Conservation (phyloP, 768 basidiomycete species). For the Leccinum uliginosum region DNA sequence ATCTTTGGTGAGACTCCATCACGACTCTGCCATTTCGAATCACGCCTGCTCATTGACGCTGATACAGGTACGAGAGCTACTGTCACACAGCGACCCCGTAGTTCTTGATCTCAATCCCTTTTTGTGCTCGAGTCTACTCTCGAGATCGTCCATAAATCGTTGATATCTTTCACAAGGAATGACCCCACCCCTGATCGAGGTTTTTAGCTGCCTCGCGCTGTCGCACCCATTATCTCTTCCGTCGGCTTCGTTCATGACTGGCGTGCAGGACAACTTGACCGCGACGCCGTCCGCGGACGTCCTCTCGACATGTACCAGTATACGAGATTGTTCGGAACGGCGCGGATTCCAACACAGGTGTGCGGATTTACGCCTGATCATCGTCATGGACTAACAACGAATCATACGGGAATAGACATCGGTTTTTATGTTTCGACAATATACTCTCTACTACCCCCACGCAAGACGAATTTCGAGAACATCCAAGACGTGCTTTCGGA, state of each 20-base stretch:
- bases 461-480: too few relatives aligned
- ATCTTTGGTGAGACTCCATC: constrained; percentile 71
- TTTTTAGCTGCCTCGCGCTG: constrained; percentile 82
- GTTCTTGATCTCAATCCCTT: constrained; percentile 92
- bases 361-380: neutral
- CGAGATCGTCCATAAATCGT: neutral
- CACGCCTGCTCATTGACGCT: neutral
- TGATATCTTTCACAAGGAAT: constrained; percentile 47
- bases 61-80: constrained; percentile 78
- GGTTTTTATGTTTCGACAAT: too few relatives aligned
- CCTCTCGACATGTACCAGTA: constrained; percentile 96
- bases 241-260: constrained; percentile 94
- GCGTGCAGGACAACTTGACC: constrained; percentile 73
- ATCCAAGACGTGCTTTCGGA: too few relatives aligned
- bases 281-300: constrained; percentile 72
- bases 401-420: too few relatives aligned
- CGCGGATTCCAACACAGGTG: constrained; percentile 89
- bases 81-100: constrained; percentile 86
- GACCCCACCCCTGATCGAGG: constrained; percentile 87
- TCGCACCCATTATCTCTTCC: constrained; percentile 81
- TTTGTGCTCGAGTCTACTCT: constrained; percentile 77
- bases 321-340: constrained; percentile 82
- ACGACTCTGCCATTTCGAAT: constrained; percentile 5
- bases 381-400: too few relatives aligned
- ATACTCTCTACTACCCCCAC: too few relatives aligned